Evolutionary conservation across 1,139 yeast species (phyloP).

Genomic region (Scheffersomyces insectosa): DNA sequence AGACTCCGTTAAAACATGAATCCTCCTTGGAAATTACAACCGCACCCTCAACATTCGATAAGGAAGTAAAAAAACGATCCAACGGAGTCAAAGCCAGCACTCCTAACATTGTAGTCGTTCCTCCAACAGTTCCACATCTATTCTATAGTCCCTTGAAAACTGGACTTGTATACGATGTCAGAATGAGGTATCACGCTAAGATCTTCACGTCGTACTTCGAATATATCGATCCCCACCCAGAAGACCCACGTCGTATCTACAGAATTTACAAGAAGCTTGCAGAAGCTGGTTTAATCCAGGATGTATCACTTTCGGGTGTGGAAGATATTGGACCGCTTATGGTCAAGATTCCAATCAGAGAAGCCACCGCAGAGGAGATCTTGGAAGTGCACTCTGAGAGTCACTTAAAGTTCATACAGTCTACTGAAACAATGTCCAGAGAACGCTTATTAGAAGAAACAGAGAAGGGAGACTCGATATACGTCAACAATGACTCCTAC

Average conservation of each 20-base stretch:
- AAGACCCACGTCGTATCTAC: conserved; percentile 95
- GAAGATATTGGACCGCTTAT: conserved; percentile 85
- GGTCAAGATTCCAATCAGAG: conserved; percentile 87
- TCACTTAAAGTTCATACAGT: conserved; percentile 73
- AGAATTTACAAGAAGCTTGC: conserved; percentile 91
- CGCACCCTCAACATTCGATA: no score
- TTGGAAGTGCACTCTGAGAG: conserved; percentile 81
- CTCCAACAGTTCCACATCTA: conserved; percentile 54
- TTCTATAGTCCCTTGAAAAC: conserved; percentile 78
- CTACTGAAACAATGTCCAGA: conserved; percentile 77
- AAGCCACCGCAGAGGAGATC: conserved; percentile 85
- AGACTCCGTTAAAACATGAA: no score
- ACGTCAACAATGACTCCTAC: conserved; percentile 88
- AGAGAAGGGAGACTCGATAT: conserved; percentile 91
- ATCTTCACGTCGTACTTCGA: conserved; percentile 89
- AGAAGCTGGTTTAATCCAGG: conserved; percentile 86
- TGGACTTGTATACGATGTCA: conserved; percentile 92
- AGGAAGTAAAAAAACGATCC: background rate
- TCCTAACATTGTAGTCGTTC: conserved; percentile 48
- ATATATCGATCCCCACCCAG: conserved; percentile 98
- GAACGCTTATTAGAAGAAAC: conserved; percentile 81
- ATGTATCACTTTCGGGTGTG: conserved; percentile 76
- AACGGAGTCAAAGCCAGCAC: background rate
- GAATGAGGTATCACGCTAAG: conserved; percentile 97
- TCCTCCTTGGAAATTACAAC: no score